phyloP scores from a whole-genome alignment of 768 basidiomycete species.

The Chalciporus chontae region DNA sequence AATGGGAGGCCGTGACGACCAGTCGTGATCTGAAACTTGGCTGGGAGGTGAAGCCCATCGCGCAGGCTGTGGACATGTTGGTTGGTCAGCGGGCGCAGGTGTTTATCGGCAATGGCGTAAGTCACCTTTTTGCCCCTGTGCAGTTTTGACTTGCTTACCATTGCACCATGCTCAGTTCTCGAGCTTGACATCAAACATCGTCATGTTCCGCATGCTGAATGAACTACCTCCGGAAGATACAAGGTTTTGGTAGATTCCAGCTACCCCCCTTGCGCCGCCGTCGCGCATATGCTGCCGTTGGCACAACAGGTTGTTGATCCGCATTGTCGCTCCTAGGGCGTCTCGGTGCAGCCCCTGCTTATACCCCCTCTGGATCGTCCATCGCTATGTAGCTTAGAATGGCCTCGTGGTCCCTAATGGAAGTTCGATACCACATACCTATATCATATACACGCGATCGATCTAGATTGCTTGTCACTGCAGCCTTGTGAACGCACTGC shows the following conservation, averaged over 20 bases:
- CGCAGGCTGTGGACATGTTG: slow-evolving; percentile 66
- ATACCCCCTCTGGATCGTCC: neutral
- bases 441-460: neutral
- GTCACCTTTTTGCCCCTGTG: slow-evolving; percentile 21
- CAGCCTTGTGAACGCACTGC: neutral
- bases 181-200: slow-evolving; percentile 46
- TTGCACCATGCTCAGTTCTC: slow-evolving; percentile 35
- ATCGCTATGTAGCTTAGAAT: neutral
- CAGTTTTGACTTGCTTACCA: neutral
- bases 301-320: neutral
- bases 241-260: slow-evolving; percentile 36
- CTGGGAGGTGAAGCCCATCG: slow-evolving; percentile 54
- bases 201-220: slow-evolving; percentile 40
- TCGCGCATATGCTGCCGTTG: neutral
- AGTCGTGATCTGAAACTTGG: slow-evolving; percentile 52
- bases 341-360: neutral
- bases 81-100: slow-evolving; percentile 60
- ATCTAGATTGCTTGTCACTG: neutral
- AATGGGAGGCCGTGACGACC: slow-evolving; percentile 49
- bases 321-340: neutral
- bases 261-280: neutral
- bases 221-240: slow-evolving; percentile 35
- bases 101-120: slow-evolving; percentile 69
- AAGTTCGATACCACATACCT: neutral
- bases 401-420: neutral